Evolutionary conservation across 495 filamentous ascomycete genomes (phyloP).

Genomic region (Podospora pseudopauciseta): DNA sequence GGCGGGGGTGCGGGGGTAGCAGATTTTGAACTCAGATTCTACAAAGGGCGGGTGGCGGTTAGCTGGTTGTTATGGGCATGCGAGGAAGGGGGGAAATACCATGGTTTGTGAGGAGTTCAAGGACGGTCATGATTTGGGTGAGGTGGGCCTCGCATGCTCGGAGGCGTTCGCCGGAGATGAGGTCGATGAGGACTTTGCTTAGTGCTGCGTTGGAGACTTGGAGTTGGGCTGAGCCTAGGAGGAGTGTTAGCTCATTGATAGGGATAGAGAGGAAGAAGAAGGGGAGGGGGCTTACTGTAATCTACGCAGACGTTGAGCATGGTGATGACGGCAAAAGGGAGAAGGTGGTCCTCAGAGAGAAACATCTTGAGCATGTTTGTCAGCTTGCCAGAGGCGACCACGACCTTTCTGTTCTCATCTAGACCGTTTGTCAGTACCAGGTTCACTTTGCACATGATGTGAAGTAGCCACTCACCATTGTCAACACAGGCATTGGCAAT

Average conservation of each 20-base stretch:
- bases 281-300: slow-evolving; percentile 50
- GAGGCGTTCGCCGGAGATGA: slow-evolving; percentile 36
- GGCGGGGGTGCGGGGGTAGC: slow-evolving; percentile 33
- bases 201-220: slow-evolving; percentile 45
- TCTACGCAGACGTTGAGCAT: slow-evolving; percentile 73
- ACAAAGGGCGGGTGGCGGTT: not conserved
- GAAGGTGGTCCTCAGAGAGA: slow-evolving; percentile 46
- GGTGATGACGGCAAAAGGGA: slow-evolving; percentile 60
- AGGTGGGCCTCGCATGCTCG: slow-evolving; percentile 31
- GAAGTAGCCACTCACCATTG: slow-evolving; percentile 50
- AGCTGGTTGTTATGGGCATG: not conserved
- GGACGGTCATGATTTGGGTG: slow-evolving; percentile 43
- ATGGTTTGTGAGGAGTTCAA: slow-evolving; percentile 48
- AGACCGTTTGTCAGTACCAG: slow-evolving; percentile 15
- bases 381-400: slow-evolving; percentile 57
- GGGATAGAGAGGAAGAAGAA: not conserved
- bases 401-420: slow-evolving; percentile 72
- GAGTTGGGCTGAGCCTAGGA: slow-evolving; percentile 50
- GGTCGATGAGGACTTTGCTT: slow-evolving; percentile 38
- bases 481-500: slow-evolving; percentile 82
- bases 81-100: slow-evolving; percentile 22
- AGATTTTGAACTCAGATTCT: slow-evolving; percentile 38
- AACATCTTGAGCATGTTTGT: slow-evolving; percentile 53
- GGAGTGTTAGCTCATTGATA: not conserved
- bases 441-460: not conserved